phyloP scores from a whole-genome alignment of 2,329 filamentous ascomycete species.

The Xenosphaeropsis pyriputrescens region DNA sequence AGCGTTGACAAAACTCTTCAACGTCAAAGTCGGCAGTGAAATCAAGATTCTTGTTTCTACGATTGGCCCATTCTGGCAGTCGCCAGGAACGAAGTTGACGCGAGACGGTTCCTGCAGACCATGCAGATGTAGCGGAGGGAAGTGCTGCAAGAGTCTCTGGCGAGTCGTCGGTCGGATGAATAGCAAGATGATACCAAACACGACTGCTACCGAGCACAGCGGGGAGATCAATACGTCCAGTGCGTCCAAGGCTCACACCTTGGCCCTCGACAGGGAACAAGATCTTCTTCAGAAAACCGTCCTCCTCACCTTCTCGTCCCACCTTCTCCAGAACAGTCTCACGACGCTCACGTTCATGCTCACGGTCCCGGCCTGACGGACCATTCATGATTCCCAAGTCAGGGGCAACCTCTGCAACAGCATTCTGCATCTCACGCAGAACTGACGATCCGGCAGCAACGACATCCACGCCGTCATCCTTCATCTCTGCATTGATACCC shows the following conservation, averaged over 20 bases:
- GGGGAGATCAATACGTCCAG: constrained; percentile 66
- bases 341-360: constrained; percentile 66
- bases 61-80: constrained; percentile 91
- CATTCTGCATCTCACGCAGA: constrained; percentile 72
- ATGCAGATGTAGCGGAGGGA: constrained; percentile 61
- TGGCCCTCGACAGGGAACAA: constrained; percentile 66
- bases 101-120: constrained; percentile 88
- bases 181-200: constrained; percentile 84
- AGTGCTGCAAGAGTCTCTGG: constrained; percentile 62
- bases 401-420: constrained; percentile 60
- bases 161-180: constrained; percentile 82
- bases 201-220: constrained; percentile 67
- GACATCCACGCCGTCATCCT: constrained; percentile 79
- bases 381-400: constrained; percentile 66
- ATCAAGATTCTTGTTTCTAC: constrained; percentile 78
- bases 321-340: constrained; percentile 79
- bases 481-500: constrained; percentile 96
- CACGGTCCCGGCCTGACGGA: constrained; percentile 53
- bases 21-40: constrained; percentile 95
- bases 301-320: constrained; percentile 65
- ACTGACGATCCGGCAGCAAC: constrained; percentile 64
- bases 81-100: constrained; percentile 88
- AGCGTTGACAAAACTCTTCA: constrained; percentile 80
- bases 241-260: constrained; percentile 67
- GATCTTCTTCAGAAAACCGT: constrained; percentile 68